Percentiles rank a stretch among this genome's conserved stretches.
Conservation (phyloP, 2,329 filamentous ascomycete species). For the Pestalotiopsis sp. region DNA sequence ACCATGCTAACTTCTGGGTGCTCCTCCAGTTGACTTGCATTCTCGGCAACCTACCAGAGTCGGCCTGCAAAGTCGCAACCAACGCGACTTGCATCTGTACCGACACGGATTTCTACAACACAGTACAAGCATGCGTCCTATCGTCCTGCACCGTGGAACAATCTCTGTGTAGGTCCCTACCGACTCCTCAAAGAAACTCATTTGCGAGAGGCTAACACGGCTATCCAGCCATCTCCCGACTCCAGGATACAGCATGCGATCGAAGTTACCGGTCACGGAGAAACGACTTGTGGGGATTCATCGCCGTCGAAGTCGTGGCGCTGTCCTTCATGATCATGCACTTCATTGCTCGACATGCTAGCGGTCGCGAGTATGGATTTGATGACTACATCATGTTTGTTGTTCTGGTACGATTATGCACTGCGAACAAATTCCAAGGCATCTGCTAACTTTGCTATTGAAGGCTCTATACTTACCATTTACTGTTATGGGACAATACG, state of each 20-base stretch:
- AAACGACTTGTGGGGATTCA: conserved; percentile 33
- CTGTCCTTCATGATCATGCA: conserved; percentile 37
- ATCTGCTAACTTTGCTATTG: conserved; percentile 30
- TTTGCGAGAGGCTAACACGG: background rate
- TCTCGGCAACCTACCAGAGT: conserved; percentile 22
- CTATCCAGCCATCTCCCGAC: conserved; percentile 31
- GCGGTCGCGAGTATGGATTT: conserved; percentile 30
- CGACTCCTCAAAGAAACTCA: background rate
- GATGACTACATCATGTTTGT: conserved; percentile 44
- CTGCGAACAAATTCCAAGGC: conserved; percentile 22
- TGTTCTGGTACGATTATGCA: conserved; percentile 30
- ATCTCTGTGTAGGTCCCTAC: conserved; percentile 24
- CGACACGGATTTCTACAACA: conserved; percentile 21
- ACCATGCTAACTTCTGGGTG: background rate
- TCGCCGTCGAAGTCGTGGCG: conserved; percentile 40
- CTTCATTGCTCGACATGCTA: conserved; percentile 39
- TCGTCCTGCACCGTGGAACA: conserved; percentile 28
- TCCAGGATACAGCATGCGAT: conserved; percentile 37
- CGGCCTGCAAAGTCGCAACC: conserved; percentile 24
- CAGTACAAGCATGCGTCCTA: conserved; percentile 26
- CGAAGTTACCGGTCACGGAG: conserved; percentile 33
- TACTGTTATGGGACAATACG: conserved; percentile 33
- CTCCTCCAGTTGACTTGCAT: conserved; percentile 26
- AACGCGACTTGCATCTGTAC: conserved; percentile 34
- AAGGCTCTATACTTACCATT: conserved; percentile 33